Percentiles rank a stretch among this genome's conserved stretches.
phyloP scores from a whole-genome alignment of 2,329 filamentous ascomycete genomes.

The Neofusicoccum laricinum region DNA sequence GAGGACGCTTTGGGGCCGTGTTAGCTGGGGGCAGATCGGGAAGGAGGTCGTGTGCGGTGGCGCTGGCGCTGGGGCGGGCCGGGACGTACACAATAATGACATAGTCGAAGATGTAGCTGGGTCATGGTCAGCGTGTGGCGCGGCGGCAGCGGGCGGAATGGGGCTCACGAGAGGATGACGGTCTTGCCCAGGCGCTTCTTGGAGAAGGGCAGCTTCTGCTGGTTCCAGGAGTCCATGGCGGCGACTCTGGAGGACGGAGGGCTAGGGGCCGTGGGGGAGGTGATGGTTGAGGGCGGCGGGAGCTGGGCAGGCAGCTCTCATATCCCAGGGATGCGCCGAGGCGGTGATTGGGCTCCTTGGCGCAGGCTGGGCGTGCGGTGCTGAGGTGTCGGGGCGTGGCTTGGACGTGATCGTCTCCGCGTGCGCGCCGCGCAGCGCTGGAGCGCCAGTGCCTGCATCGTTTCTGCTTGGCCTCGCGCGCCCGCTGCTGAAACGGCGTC shows the following conservation, averaged over 20 bases:
- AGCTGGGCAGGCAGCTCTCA: background rate
- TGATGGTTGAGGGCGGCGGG: background rate
- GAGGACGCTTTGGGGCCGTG: constrained; percentile 41
- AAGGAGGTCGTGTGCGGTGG: constrained; percentile 34
- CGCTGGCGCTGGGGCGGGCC: background rate
- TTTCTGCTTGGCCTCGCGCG: constrained; percentile 3
- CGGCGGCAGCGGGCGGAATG: constrained; percentile 23
- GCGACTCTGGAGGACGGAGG: background rate
- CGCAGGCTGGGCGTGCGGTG: constrained; percentile 9
- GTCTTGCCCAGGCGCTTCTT: constrained; percentile 51
- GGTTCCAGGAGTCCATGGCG: constrained; percentile 19
- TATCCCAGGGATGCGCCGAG: constrained; percentile 16
- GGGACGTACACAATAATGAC: constrained; percentile 54
- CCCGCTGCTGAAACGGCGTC: constrained; percentile 9
- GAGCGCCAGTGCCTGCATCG: background rate
- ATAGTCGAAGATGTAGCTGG: constrained; percentile 58
- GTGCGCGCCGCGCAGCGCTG: no score
- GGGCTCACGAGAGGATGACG: constrained; percentile 50
- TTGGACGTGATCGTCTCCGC: constrained; percentile 6
- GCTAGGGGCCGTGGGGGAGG: background rate
- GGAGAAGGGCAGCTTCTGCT: constrained; percentile 51
- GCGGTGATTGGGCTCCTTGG: constrained; percentile 14
- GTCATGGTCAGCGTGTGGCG: constrained; percentile 22
- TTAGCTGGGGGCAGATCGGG: constrained; percentile 17
- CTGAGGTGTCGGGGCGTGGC: constrained; percentile 13